Conservation (phyloP, 495 filamentous ascomycete species). For the Podospora anserina region DNA sequence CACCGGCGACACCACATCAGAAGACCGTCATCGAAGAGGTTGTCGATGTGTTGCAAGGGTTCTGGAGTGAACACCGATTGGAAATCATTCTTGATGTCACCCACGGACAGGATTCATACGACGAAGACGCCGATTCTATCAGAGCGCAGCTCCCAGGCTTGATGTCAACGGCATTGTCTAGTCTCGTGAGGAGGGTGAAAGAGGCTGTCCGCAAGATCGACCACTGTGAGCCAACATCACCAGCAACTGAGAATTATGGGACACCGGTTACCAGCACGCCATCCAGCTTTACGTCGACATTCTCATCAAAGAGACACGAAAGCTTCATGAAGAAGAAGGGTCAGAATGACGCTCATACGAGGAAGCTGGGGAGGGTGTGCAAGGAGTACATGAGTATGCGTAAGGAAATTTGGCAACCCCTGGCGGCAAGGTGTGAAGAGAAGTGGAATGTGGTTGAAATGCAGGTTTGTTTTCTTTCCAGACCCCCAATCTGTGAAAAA, state of each 20-base stretch:
- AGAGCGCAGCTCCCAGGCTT: background rate
- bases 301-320: constrained; percentile 60
- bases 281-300: background rate
- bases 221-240: background rate
- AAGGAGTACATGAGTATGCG: constrained; percentile 66
- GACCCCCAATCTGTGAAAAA: too few species aligned
- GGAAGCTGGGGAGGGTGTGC: constrained; percentile 62
- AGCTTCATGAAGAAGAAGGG: constrained; percentile 64
- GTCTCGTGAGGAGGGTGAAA: background rate
- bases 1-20: background rate
- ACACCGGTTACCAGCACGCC: too few species aligned
- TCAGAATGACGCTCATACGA: constrained; percentile 63
- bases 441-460: constrained; percentile 68
- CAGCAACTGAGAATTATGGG: background rate
- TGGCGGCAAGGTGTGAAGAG: constrained; percentile 60
- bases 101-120: background rate
- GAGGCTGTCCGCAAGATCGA: background rate
- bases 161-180: background rate
- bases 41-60: background rate
- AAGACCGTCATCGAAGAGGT: background rate
- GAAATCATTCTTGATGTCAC: background rate
- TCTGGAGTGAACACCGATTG: background rate
- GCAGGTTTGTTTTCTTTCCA: constrained; percentile 53
- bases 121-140: background rate
- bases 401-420: constrained; percentile 66